Conservation (phyloP, 495 filamentous ascomycete genomes). For the Platismatia glauca region DNA sequence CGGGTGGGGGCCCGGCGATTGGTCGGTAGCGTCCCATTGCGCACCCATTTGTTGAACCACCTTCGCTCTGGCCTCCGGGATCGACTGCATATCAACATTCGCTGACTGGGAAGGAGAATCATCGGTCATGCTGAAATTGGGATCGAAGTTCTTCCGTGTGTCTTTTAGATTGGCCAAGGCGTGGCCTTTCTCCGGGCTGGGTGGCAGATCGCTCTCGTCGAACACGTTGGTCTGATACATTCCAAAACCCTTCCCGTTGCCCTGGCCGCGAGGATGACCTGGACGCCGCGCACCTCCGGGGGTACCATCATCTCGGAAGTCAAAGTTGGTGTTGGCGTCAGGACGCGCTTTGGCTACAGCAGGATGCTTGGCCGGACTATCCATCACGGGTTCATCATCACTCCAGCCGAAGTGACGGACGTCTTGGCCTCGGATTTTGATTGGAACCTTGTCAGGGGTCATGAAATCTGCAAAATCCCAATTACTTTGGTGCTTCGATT, state of each 20-base stretch:
- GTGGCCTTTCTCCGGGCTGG: constrained; percentile 25
- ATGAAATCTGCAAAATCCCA: constrained; percentile 84
- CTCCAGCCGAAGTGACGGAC: constrained; percentile 64
- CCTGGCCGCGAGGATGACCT: constrained; percentile 37
- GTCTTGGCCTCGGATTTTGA: constrained; percentile 41
- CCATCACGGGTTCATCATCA: constrained; percentile 52
- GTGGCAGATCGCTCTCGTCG: constrained; percentile 42
- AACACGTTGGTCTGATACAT: constrained; percentile 72
- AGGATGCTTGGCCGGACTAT: constrained; percentile 47
- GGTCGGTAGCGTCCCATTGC: constrained; percentile 16
- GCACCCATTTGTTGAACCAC: constrained; percentile 21
- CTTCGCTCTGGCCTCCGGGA: constrained; percentile 21
- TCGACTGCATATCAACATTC: constrained; percentile 36
- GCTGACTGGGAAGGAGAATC: constrained; percentile 39
- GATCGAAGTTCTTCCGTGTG: constrained; percentile 62
- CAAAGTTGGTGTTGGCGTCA: constrained; percentile 73
- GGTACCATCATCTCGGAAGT: constrained; percentile 51
- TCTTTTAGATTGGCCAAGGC: constrained; percentile 56
- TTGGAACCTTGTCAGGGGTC: constrained; percentile 63
- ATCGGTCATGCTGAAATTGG: constrained; percentile 63
- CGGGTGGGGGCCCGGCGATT: constrained; percentile 22
- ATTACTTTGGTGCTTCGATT: constrained; percentile 55
- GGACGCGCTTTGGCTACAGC: constrained; percentile 59
- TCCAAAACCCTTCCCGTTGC: constrained; percentile 53
- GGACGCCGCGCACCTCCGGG: constrained; percentile 29